Conservation (phyloP, 129 eudicot genomes). For the Escallonia herrerae region DNA sequence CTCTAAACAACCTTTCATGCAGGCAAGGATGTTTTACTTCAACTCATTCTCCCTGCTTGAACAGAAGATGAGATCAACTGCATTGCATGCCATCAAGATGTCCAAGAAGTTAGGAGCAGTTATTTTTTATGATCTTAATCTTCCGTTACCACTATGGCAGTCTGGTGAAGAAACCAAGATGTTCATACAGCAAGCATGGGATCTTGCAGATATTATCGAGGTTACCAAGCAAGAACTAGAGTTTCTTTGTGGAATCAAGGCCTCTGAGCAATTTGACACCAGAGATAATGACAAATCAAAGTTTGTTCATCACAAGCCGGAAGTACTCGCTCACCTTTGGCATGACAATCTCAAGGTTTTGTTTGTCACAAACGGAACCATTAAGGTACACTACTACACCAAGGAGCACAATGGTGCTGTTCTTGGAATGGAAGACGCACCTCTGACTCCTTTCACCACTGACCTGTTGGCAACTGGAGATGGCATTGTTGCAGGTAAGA, state of each 20-base stretch:
- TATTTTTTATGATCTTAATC: slow-evolving; percentile 80
- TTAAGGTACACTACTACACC: slow-evolving; percentile 85
- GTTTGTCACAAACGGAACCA: slow-evolving; percentile 95
- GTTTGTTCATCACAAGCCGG: slow-evolving; percentile 64
- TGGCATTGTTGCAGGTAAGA: slow-evolving; percentile 89
- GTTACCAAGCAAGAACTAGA: slow-evolving; percentile 95
- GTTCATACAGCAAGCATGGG: slow-evolving; percentile 60
- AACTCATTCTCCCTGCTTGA: slow-evolving; percentile 80
- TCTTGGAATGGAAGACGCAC: slow-evolving; percentile 82
- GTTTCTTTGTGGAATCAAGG: slow-evolving; percentile 68
- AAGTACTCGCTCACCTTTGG: slow-evolving; percentile 57
- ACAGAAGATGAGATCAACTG: slow-evolving; percentile 60
- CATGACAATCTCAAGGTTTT: slow-evolving; percentile 73
- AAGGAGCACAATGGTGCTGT: slow-evolving; percentile 70
- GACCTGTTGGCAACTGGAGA: slow-evolving; percentile 95
- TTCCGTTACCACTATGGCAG: slow-evolving; percentile 84
- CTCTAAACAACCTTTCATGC: slow-evolving; percentile 15
- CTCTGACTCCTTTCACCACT: slow-evolving; percentile 67
- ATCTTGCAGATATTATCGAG: slow-evolving; percentile 81
- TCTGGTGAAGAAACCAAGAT: slow-evolving; percentile 62
- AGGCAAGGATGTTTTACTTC: slow-evolving; percentile 94
- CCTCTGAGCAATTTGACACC: slow-evolving; percentile 63
- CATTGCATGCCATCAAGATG: slow-evolving; percentile 73
- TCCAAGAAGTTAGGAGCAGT: slow-evolving; percentile 76
- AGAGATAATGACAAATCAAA: slow-evolving; percentile 55